Evolutionary conservation across 2,329 filamentous ascomycete genomes (phyloP).

Genomic region (Pyrenophora graminea): DNA sequence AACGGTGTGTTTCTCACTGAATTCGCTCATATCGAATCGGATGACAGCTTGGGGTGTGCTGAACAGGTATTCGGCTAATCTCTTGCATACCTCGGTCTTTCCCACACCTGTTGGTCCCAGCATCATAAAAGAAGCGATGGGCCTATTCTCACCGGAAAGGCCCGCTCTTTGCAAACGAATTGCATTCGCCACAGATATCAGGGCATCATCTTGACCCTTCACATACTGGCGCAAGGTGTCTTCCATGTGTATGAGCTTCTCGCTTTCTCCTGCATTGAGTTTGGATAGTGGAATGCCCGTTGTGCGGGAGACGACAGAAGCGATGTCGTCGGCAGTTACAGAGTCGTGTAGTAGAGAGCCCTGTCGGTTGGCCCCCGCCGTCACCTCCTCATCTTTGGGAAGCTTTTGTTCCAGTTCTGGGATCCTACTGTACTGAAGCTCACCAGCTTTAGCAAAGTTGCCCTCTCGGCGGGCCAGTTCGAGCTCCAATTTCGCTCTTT

Average conservation of each 20-base stretch:
- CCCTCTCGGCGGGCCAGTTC: conserved; percentile 86
- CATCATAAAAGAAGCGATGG: conserved; percentile 96
- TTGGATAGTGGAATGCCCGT: conserved; percentile 94
- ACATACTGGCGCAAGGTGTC: conserved; percentile 82
- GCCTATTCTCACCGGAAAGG: conserved; percentile 86
- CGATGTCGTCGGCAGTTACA: conserved; percentile 95
- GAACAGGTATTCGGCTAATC: conserved; percentile 90
- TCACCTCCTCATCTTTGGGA: conserved; percentile 68
- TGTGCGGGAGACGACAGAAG: conserved; percentile 83
- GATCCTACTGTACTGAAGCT: conserved; percentile 86
- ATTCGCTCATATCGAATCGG: conserved; percentile 97
- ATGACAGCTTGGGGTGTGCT: conserved; percentile 89
- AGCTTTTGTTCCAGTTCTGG: conserved; percentile 78
- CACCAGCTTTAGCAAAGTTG: conserved; percentile 87
- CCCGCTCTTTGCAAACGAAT: conserved; percentile 93
- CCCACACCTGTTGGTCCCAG: conserved; percentile 94
- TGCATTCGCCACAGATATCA: conserved; percentile 87
- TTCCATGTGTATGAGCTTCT: conserved; percentile 96
- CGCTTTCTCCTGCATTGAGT: conserved; percentile 88
- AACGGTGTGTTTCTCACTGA: conserved; percentile 96
- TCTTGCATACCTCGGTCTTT: conserved; percentile 97
- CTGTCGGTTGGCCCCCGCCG: conserved; percentile 30
- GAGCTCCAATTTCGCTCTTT: conserved; percentile 80
- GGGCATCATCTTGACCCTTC: conserved; percentile 90
- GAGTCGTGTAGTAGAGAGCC: conserved; percentile 83